phyloP scores from a whole-genome alignment of 495 filamentous ascomycete species.

The Tirmania nivea region DNA sequence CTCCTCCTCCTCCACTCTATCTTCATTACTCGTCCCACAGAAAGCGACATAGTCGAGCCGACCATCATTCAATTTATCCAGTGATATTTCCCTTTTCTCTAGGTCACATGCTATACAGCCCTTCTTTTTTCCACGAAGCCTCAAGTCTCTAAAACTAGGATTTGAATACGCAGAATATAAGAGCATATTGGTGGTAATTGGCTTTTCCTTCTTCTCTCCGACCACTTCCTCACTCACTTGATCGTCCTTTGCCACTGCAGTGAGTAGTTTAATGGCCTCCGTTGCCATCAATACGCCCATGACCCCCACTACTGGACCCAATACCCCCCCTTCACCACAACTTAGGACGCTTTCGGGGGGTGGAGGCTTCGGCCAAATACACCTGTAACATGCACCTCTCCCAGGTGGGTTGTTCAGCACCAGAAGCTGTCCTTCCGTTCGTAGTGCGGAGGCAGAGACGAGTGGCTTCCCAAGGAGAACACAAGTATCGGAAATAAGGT shows the following conservation, averaged over 20 bases:
- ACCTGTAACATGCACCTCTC: slow-evolving; percentile 68
- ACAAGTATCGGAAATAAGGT: slow-evolving; percentile 77
- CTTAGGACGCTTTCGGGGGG: slow-evolving; percentile 52
- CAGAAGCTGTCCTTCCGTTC: slow-evolving; percentile 74
- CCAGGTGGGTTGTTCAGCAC: slow-evolving; percentile 44
- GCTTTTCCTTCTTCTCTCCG: slow-evolving; percentile 22
- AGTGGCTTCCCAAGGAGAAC: slow-evolving; percentile 59
- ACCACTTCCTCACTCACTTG: slow-evolving; percentile 17
- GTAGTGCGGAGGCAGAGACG: slow-evolving; percentile 68
- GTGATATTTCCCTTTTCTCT: slow-evolving; percentile 33
- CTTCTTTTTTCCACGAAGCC: slow-evolving; percentile 40
- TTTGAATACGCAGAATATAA: slow-evolving; percentile 22
- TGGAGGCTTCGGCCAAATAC: slow-evolving; percentile 73
- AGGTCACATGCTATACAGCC: slow-evolving; percentile 56
- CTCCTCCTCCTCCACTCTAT: not conserved
- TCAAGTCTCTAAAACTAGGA: slow-evolving; percentile 46
- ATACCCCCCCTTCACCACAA: slow-evolving; percentile 78
- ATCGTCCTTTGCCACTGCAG: slow-evolving; percentile 6
- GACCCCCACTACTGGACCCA: slow-evolving; percentile 78
- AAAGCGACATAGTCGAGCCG: slow-evolving; percentile 58
- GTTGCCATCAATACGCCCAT: slow-evolving; percentile 88
- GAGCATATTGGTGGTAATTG: slow-evolving; percentile 21
- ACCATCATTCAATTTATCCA: slow-evolving; percentile 38
- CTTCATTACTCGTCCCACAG: slow-evolving; percentile 31
- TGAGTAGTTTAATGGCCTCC: slow-evolving; percentile 59